Base-by-base conservation (phyloP, 2,329 filamentous ascomycete species). In the Diaporthe caulivora region DNA sequence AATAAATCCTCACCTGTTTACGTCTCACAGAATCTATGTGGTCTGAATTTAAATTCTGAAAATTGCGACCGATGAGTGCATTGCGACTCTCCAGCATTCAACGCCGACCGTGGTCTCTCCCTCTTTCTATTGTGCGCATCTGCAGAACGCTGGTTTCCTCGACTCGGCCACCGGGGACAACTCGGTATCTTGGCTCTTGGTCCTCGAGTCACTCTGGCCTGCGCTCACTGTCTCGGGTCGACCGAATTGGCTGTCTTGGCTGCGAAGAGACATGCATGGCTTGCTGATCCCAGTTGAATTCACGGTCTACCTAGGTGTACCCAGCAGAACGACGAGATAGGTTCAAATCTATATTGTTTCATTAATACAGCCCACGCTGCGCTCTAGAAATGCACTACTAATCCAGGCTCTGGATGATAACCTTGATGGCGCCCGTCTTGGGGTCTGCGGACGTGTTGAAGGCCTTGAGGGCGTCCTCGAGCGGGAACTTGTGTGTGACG, bases 401-500 rank as follows among this genome's bases (percentile, higher is more conserved):
- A 13, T 90, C 88, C 76, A 89, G 77, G 79, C 90, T 95, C 87
- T 95, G 94, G 80, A 98, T 98, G 89, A 95, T 93, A 75, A 98
- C 95, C 88, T 98, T 98, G 84, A 98, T 98, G n/a, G 95, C 95
- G 9, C 96, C 95, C 68, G 94, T 97, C 87, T 93, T 95, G 51
- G 95, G 92, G 83, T 98, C 92, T 11, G 93, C 91, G 26, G 95
- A 95, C 53, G 94, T 97, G 85, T 95, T 91, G 83, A 98, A 98
- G 10, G 96, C 96, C 84, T 96, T 90, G 37, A 97, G 83, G 0
- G 95, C 95, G 81, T 98, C 93, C 85, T 98, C 95, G 49, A 98
- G 85, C 76, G 89, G 86, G 85, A 93, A 98, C 24, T 94, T 89
- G 86, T 98, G 96, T 53, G 96, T 98, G 64, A 98, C 95, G 75